Conservation (phyloP, 1,284 basidiomycete genomes). For the Quambalaria eucalypti region DNA sequence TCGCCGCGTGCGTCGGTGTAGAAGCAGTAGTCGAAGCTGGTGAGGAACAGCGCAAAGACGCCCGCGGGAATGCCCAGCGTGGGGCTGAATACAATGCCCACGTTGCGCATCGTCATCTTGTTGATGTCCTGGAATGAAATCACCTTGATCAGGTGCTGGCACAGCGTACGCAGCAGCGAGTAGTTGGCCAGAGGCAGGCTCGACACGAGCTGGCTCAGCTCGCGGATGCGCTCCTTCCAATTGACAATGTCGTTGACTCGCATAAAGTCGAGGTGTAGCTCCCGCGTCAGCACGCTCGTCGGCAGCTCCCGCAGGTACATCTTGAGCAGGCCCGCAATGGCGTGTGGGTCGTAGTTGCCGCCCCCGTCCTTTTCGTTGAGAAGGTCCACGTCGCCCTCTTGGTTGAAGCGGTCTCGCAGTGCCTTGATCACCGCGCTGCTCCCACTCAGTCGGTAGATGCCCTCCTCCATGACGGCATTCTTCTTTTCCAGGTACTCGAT, state of each 20-base stretch:
- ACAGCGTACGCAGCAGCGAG: slow-evolving; percentile 79
- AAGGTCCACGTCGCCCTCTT: slow-evolving; percentile 49
- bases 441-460: slow-evolving; percentile 73
- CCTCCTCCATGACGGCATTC: slow-evolving; percentile 88
- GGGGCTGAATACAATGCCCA: slow-evolving; percentile 73
- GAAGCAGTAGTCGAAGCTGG: slow-evolving; percentile 37
- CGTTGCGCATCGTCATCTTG: slow-evolving; percentile 99
- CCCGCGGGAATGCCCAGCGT: slow-evolving; percentile 40
- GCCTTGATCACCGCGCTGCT: slow-evolving; percentile 73
- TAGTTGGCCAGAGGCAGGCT: slow-evolving; percentile 86
- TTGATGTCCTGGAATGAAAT: slow-evolving; percentile 80
- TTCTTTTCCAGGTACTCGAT: slow-evolving; percentile 56
- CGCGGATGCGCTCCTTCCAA: slow-evolving; percentile 72
- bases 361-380: slow-evolving; percentile 3
- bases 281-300: slow-evolving; percentile 34
- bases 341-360: slow-evolving; percentile 26
- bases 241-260: slow-evolving; percentile 49
- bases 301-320: slow-evolving; percentile 40
- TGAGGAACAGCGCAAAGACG: slow-evolving; percentile 37
- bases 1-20: slow-evolving; percentile 33
- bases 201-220: slow-evolving; percentile 75
- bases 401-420: slow-evolving; percentile 84
- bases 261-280: slow-evolving; percentile 39
- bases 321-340: slow-evolving; percentile 41
- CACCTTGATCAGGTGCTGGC: slow-evolving; percentile 89